These are phyloP conservation scores for Astragalus glycyphyllos DNA, from an alignment of 306 rosid genomes.

Conservation along the genomic window DNA sequence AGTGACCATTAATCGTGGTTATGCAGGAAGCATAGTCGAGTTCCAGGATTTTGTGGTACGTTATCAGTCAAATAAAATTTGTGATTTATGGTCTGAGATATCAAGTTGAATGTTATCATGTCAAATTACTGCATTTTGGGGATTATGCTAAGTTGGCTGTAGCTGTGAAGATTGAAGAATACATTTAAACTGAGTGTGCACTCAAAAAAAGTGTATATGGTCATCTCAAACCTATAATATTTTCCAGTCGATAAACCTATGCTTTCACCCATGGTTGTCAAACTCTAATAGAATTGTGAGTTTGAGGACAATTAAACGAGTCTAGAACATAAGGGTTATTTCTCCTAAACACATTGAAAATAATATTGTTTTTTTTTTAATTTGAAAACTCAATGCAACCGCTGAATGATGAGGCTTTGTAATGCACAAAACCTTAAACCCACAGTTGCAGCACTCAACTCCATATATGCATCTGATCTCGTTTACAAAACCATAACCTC, in stretches of 20 bases:
- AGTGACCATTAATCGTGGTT: conserved; percentile 94
- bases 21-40: conserved; percentile 90
- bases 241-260: conserved; percentile 14
- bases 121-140: conserved; percentile 21
- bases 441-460: neutral
- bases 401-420: neutral
- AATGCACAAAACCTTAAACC: neutral
- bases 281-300: neutral
- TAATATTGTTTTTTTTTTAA: too few species aligned
- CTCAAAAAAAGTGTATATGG: conserved; percentile 9
- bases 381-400: neutral
- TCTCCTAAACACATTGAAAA: neutral
- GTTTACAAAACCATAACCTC: too few species aligned
- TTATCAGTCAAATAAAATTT: conserved; percentile 30
- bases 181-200: neutral
- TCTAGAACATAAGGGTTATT: neutral
- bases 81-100: conserved; percentile 16
- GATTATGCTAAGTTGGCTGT: conserved; percentile 11
- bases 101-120: conserved; percentile 25
- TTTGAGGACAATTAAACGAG: neutral
- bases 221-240: neutral
- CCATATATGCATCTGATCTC: neutral
- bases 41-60: conserved; percentile 95
- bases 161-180: conserved; percentile 14
- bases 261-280: neutral